Conservation (phyloP, 768 basidiomycete species). For the Amanita subjunquillea region DNA sequence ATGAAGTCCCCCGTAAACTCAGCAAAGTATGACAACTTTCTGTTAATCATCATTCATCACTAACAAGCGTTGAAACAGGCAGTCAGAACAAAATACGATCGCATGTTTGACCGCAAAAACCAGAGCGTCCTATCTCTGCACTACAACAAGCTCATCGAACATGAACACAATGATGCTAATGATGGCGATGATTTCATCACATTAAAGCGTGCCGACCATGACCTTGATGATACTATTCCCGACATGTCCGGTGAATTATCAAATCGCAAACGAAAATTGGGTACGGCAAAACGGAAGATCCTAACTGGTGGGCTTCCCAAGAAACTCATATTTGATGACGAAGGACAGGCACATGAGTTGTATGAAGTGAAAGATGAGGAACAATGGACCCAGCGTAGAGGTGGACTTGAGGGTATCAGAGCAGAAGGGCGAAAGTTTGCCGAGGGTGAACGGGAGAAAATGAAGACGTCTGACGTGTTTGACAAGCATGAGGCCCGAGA, state of each 20-base stretch:
- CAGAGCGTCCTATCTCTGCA: conserved; percentile 87
- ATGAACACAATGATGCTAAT: conserved; percentile 27
- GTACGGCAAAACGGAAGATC: conserved; percentile 63
- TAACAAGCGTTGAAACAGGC: conserved; percentile 20
- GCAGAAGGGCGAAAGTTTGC: conserved; percentile 63
- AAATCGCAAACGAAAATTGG: conserved; percentile 76
- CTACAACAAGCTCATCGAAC: conserved; percentile 81
- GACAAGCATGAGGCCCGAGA: conserved; percentile 82
- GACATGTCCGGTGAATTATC: conserved; percentile 27
- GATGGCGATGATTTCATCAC: conserved; percentile 84
- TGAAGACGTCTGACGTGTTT: conserved; percentile 56
- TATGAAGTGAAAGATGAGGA: conserved; percentile 77
- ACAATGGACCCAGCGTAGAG: conserved; percentile 55
- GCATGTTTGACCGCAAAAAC: conserved; percentile 96
- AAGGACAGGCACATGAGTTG: conserved; percentile 67
- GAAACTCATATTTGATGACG: conserved; percentile 88
- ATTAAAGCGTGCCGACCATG: conserved; percentile 86
- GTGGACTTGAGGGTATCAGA: conserved; percentile 53
- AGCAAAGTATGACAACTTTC: conserved; percentile 27
- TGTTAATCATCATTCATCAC: neutral
- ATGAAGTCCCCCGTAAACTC: conserved; percentile 18
- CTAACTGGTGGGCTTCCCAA: conserved; percentile 50
- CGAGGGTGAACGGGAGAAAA: conserved; percentile 59
- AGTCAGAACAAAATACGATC: conserved; percentile 89
- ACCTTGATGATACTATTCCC: conserved; percentile 26